A percentile compares a stretch with the other conserved stretches of the same genome.
These are phyloP conservation scores for Dendrobium chrysotoxum DNA, from an alignment of 106 monocot species.

Conservation along the genomic window DNA sequence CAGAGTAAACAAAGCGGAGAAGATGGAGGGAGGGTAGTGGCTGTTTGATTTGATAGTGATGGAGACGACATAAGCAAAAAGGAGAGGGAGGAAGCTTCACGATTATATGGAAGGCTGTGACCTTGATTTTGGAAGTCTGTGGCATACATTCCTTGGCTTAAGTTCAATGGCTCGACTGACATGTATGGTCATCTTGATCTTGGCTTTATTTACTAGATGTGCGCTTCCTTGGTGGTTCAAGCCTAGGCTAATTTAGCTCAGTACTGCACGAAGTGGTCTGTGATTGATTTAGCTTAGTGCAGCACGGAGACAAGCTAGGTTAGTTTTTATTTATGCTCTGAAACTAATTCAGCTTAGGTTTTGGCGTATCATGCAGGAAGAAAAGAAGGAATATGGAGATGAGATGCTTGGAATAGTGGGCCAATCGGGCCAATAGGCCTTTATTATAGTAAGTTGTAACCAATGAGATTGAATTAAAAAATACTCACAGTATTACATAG, in stretches of 20 bases:
- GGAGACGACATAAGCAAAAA: not conserved
- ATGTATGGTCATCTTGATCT: not conserved
- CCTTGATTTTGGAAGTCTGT: not conserved
- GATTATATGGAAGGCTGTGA: not conserved
- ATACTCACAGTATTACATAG: not conserved
- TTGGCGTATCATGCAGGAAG: not conserved
- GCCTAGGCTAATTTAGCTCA: not conserved
- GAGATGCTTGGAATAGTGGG: not conserved
- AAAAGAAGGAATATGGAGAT: not conserved
- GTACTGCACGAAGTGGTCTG: not conserved
- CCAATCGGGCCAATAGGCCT: not conserved
- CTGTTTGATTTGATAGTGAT: not conserved
- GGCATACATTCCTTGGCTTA: not conserved
- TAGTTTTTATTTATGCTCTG: not conserved
- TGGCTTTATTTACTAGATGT: not conserved
- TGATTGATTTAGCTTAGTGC: not conserved
- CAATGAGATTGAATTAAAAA: not conserved
- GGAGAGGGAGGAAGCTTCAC: not conserved
- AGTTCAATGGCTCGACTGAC: not conserved
- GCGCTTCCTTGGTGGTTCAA: not conserved
- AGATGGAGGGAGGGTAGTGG: not conserved
- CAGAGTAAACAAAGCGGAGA: not conserved
- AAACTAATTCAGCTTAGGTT: not conserved
- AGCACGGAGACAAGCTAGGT: not conserved
- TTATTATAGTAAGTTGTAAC: not conserved